These are phyloP conservation scores for Coleophoma cylindrospora DNA, from an alignment of 2,329 filamentous ascomycete genomes.

Conservation along the genomic window DNA sequence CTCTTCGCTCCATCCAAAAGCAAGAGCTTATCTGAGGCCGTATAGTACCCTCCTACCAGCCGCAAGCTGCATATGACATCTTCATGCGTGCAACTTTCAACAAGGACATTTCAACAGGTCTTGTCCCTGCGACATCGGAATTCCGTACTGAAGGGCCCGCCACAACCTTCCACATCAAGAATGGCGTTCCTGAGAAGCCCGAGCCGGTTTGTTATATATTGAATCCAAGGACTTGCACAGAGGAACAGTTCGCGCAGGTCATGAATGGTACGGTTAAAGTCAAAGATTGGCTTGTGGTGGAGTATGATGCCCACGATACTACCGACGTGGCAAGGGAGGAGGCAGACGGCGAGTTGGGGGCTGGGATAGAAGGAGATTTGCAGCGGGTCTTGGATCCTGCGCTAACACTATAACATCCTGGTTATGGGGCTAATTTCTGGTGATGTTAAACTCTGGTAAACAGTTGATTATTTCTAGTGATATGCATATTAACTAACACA, in stretches of 20 bases:
- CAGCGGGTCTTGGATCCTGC: too few relatives aligned
- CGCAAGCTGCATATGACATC: conserved; percentile 42
- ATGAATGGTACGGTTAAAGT: conserved; percentile 38
- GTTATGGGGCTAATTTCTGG: too few relatives aligned
- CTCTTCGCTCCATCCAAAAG: background rate
- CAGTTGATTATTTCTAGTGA: too few relatives aligned
- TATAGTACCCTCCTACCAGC: conserved; percentile 43
- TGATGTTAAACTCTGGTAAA: too few relatives aligned
- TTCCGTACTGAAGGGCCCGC: conserved; percentile 31
- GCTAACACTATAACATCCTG: too few relatives aligned
- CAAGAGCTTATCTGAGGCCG: conserved; percentile 17
- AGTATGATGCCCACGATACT: too few relatives aligned
- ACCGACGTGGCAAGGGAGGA: too few relatives aligned
- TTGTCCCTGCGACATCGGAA: conserved; percentile 27
- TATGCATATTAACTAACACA: too few relatives aligned
- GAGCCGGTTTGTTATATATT: conserved; percentile 39
- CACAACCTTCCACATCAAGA: conserved; percentile 36
- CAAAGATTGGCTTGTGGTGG: conserved; percentile 37
- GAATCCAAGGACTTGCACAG: conserved; percentile 34
- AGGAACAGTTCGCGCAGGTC: conserved; percentile 35
- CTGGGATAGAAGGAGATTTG: too few relatives aligned
- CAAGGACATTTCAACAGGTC: conserved; percentile 47
- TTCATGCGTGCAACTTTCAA: conserved; percentile 44
- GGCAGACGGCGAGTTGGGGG: too few relatives aligned
- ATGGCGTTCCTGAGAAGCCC: conserved; percentile 29